Conservation (phyloP, 352 stramenopile genomes). For the Phytophthora colocasiae region DNA sequence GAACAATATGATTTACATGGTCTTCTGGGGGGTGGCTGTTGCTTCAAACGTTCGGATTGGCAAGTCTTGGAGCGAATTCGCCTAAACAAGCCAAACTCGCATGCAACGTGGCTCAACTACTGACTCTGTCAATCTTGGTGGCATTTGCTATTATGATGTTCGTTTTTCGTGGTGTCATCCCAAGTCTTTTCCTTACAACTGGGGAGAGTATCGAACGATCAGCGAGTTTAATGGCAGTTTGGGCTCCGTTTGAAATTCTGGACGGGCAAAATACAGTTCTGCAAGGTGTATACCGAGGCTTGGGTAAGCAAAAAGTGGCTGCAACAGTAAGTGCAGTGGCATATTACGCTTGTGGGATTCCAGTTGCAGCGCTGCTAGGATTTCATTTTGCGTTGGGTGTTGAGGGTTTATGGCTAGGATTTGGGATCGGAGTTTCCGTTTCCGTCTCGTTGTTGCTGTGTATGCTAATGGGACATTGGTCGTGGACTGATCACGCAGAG, state of each 20-base stretch:
- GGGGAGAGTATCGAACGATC: conserved; percentile 45
- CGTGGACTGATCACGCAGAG: conserved; percentile 44
- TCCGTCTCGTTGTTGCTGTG: conserved; percentile 16
- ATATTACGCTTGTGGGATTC: conserved; percentile 82
- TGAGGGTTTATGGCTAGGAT: conserved; percentile 85
- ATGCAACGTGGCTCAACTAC: conserved; percentile 46
- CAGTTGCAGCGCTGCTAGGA: conserved; percentile 62
- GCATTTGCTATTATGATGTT: conserved; percentile 49
- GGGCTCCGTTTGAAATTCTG: conserved; percentile 69
- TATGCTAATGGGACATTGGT: conserved; percentile 22
- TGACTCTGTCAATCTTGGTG: conserved; percentile 41
- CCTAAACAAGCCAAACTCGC: conserved; percentile 54
- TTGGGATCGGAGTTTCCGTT: conserved; percentile 56
- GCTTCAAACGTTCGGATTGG: conserved; percentile 76
- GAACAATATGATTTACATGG: conserved; percentile 74
- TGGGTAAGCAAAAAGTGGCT: conserved; percentile 68
- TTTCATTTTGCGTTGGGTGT: conserved; percentile 48
- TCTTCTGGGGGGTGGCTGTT: conserved; percentile 71
- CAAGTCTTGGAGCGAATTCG: conserved; percentile 75
- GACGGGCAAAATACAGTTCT: conserved; percentile 73
- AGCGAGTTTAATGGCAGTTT: conserved; percentile 57
- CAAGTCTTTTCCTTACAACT: conserved; percentile 52
- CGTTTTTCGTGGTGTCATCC: conserved; percentile 48
- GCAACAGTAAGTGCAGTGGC: conserved; percentile 73
- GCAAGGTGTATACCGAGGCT: conserved; percentile 78